Evolutionary conservation across 192 early-diverging fungal species (phyloP), one percentile per base, ranked within the genome.

Genomic region (Coemansia sp.): DNA sequence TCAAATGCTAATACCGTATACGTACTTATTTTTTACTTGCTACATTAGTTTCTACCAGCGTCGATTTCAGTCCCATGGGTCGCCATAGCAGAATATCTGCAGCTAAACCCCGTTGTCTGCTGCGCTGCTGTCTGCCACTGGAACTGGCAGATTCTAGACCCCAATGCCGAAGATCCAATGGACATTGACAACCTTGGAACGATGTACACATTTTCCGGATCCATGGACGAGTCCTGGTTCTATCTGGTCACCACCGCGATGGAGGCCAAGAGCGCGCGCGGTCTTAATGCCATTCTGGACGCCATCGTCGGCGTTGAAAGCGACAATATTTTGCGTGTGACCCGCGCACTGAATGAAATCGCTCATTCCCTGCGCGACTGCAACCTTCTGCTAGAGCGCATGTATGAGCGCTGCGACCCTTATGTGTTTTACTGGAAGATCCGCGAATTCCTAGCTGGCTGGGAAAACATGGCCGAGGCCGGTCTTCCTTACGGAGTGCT

Each of bases 211-310:
- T 95, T 94, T 63, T 89, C 92, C 5, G 93, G 95, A 14, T 87
- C 87, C 31, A 84, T 89, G 56, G 96, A 99, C 75, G 95, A 99
- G 85, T 88, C 90, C 4, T 99, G 96, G 96, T 99, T 99, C 72
- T 96, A 95, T 82, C 85, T 99, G 30, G 88, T 96, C 55, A 92
- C 93, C 10, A 88, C 90, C 2, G 92, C 90, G 1, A 95, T 95
- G 56, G 96, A 99, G 64, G 86, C 89, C 14, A 85, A 84, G 16
- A 93, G 93, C 88, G 31, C 88, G 77, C 36, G 88, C 83, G 52
- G 74, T 88, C 58, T 84, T 29, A 81, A 85, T 36, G 87, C 89
- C 5, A 93, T 96, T 33, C 61, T 94, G 1, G 69, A 73, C 6
- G 90, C 89, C 0, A 85, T 93, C 28, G 80, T 85, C 11, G 84